Evolutionary conservation across 2,329 filamentous ascomycete genomes (phyloP).

Genomic region (Neofusicoccum parvum): DNA sequence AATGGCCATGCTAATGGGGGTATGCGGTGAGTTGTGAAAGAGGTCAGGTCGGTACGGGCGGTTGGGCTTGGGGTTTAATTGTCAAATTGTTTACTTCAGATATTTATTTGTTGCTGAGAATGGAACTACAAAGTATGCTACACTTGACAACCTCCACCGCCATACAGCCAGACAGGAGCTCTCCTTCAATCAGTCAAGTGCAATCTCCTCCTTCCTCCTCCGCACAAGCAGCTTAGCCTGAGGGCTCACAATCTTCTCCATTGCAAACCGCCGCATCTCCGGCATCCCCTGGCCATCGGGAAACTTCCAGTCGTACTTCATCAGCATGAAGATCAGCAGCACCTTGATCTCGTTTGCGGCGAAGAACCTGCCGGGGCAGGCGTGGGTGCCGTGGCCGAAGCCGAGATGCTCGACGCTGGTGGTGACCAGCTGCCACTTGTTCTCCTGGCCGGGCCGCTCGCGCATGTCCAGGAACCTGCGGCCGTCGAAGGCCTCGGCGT

Average conservation of each 20-base stretch:
- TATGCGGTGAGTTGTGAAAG: background rate
- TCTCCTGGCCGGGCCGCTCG: constrained; percentile 25
- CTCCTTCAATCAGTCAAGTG: background rate
- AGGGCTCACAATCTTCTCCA: background rate
- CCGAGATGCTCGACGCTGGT: constrained; percentile 16
- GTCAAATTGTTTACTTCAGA: too few relatives aligned
- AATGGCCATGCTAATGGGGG: background rate
- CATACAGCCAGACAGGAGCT: too few relatives aligned
- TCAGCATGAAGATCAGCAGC: constrained; percentile 27
- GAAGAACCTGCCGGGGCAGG: constrained; percentile 38
- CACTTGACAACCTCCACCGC: too few relatives aligned
- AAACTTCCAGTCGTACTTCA: background rate
- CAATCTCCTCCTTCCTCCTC: background rate
- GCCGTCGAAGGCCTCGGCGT: background rate
- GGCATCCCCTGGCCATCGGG: background rate
- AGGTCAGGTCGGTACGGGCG: background rate
- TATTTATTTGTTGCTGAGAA: too few relatives aligned
- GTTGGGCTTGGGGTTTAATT: background rate
- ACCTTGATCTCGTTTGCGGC: constrained; percentile 38
- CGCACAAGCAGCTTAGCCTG: background rate
- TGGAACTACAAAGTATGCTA: too few relatives aligned
- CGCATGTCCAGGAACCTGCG: constrained; percentile 5
- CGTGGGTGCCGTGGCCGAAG: constrained; percentile 36
- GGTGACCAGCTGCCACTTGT: constrained; percentile 24
- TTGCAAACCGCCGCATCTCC: background rate